Percentiles rank a stretch among this genome's conserved stretches.
These are phyloP conservation scores for bread wheat (Triticum aestivum) DNA, from an alignment of 176 grass and related monocot genomes.

Conservation along the genomic window IWGSC_CS_RefSeq_v2.1 NC_057797.1:617756630-617757129, in stretches of 20 bases:
- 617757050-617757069: no score
- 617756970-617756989: not conserved
- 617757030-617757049: no score
- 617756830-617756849: no score
- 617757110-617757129: no score
- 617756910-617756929: not conserved
- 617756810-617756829: no score
- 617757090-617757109: no score
- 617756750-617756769: not conserved
- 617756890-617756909: not conserved
- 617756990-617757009: not conserved
- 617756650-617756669: not conserved
- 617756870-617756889: not conserved
- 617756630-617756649: not conserved
- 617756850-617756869: not conserved
- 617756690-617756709: not conserved
- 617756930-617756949: no score
- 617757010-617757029: not conserved
- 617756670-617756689: no score
- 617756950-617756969: not conserved
- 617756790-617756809: no score
- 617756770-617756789: no score
- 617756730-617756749: not conserved
- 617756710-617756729: not conserved
- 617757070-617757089: no score